Conservation (phyloP, 805 yeast genomes). For the Helenozyma rhizophorensis region DNA sequence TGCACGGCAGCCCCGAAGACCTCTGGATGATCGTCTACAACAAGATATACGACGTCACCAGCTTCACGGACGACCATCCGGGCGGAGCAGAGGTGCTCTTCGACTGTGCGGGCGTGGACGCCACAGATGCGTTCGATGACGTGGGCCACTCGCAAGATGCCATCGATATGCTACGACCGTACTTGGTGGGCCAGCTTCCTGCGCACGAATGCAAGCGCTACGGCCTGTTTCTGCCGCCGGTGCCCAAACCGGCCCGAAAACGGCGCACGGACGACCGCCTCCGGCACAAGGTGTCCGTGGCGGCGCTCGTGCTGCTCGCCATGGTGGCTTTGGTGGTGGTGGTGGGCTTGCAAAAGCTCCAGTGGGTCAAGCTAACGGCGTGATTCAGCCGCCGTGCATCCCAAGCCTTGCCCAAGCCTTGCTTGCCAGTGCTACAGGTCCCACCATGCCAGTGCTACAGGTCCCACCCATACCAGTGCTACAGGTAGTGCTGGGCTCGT, state of each 20-base stretch:
- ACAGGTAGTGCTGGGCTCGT: too few species aligned
- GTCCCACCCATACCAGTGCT: too few species aligned
- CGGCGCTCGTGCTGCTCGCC: conserved; percentile 5
- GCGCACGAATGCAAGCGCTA: conserved; percentile 1
- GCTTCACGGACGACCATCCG: conserved; percentile 76
- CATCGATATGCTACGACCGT: conserved; percentile 14
- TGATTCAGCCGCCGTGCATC: too few species aligned
- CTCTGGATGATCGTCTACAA: conserved; percentile 83
- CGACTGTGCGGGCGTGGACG: conserved; percentile 76
- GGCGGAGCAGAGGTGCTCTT: conserved; percentile 68
- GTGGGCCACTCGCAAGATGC: conserved; percentile 18
- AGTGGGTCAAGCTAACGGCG: conserved; percentile 13
- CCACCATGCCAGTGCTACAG: too few species aligned
- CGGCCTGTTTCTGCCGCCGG: too few species aligned
- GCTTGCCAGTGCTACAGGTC: too few species aligned
- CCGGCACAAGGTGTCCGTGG: neutral
- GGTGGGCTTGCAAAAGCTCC: conserved; percentile 11
- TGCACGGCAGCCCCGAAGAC: conserved; percentile 72
- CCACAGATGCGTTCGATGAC: conserved; percentile 60
- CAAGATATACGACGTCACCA: conserved; percentile 71
- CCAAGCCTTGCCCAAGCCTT: too few species aligned
- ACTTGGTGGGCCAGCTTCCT: conserved; percentile 9
- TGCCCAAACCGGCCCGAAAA: too few species aligned
- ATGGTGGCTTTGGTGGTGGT: conserved; percentile 7
- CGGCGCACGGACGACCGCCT: neutral